phyloP scores from a whole-genome alignment of 495 filamentous ascomycete genomes.

The Collariella sp. region DNA sequence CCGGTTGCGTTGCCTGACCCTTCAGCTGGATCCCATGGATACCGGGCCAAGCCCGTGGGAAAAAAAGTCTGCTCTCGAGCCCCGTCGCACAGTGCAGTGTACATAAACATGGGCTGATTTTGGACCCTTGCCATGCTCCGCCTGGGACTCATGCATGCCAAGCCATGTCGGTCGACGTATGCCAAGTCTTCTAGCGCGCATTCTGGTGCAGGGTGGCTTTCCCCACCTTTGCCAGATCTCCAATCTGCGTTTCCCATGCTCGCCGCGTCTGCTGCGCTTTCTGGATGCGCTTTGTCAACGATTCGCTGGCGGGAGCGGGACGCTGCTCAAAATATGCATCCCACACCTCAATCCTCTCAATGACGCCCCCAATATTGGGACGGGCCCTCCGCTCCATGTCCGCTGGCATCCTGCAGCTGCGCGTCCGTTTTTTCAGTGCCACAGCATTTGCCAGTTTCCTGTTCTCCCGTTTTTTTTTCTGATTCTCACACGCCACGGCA shows the following conservation, averaged over 20 bases:
- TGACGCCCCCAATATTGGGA: background rate
- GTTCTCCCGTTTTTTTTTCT: background rate
- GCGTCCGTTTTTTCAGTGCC: background rate
- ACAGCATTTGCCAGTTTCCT: background rate
- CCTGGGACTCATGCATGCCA: background rate
- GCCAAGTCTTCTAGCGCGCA: constrained; percentile 2
- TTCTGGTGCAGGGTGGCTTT: background rate
- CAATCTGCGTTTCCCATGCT: constrained; percentile 11
- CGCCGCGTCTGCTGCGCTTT: background rate
- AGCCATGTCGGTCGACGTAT: background rate
- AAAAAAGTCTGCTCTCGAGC: constrained; percentile 4
- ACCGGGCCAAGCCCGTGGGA: background rate
- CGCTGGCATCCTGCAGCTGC: constrained; percentile 1
- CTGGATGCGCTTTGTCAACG: constrained; percentile 2
- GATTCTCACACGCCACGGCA: no score
- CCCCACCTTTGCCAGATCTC: constrained; percentile 7
- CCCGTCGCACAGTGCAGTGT: background rate
- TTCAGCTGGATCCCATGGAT: no score
- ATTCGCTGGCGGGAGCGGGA: background rate
- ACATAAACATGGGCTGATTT: constrained; percentile 3
- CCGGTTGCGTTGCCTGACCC: no score
- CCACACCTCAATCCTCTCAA: no score
- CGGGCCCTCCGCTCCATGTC: no score
- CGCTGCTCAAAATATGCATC: background rate
- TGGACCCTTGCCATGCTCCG: background rate